Evolutionary conservation across 2,329 filamentous ascomycete species (phyloP).

Genomic region (Fusarium equiseti): DNA sequence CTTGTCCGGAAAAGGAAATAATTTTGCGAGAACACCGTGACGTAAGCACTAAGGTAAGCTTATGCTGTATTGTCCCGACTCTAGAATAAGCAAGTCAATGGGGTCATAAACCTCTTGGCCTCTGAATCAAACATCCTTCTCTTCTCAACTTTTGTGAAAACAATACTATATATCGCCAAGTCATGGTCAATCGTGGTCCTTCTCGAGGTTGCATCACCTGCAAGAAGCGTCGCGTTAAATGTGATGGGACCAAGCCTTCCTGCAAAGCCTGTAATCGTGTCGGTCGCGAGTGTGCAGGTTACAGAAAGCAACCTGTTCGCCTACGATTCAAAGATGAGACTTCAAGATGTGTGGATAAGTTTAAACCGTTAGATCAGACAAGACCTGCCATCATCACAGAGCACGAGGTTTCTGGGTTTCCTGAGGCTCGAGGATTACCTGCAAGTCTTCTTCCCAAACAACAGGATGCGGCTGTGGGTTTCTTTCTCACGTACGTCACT

Average conservation of each 20-base stretch:
- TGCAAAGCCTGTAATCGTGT: constrained; percentile 28
- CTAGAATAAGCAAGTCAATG: background rate
- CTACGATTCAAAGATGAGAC: constrained; percentile 31
- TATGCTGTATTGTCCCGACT: background rate
- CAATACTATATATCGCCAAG: accelerated
- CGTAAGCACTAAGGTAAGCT: background rate
- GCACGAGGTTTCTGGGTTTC: accelerated
- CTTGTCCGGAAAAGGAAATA: background rate
- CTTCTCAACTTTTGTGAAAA: no score
- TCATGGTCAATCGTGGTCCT: constrained; percentile 34
- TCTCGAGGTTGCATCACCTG: constrained; percentile 37
- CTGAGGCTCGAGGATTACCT: background rate
- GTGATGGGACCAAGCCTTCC: constrained; percentile 29
- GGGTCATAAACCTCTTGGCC: background rate
- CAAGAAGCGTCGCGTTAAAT: constrained; percentile 28
- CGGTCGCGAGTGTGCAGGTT: constrained; percentile 26
- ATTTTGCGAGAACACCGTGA: background rate
- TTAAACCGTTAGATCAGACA: accelerated
- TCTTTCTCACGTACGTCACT: constrained; percentile 34
- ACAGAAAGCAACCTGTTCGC: background rate
- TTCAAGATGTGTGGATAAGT: background rate
- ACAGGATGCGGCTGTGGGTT: constrained; percentile 18
- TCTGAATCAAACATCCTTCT: accelerated
- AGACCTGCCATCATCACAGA: background rate
- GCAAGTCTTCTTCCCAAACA: background rate